Conservation (phyloP, 306 rosid species). For the Pyrus pyrifolia region DNA sequence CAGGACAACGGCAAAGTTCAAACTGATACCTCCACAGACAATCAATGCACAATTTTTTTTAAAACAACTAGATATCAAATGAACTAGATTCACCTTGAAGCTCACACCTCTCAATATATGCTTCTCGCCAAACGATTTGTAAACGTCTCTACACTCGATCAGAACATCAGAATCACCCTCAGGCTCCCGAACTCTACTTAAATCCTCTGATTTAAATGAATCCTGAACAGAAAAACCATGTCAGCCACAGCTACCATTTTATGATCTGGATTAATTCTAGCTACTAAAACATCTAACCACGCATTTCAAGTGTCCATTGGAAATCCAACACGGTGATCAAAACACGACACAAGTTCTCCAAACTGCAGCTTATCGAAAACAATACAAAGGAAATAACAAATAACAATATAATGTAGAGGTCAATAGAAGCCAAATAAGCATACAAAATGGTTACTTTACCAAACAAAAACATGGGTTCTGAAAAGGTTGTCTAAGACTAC, state of each 20-base stretch:
- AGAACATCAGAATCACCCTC: constrained; percentile 78
- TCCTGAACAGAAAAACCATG: constrained; percentile 40
- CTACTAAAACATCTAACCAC: not conserved
- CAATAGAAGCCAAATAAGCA: not conserved
- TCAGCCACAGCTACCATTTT: constrained; percentile 13
- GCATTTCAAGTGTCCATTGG: not conserved
- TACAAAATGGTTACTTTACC: not conserved
- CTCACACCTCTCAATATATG: constrained; percentile 87
- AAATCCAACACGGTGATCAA: not conserved
- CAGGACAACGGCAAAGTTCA: not conserved
- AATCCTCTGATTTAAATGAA: constrained; percentile 52
- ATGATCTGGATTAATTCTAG: not conserved
- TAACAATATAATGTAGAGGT: not conserved
- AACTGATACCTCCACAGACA: not conserved
- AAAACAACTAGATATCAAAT: not conserved
- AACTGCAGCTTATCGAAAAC: not conserved
- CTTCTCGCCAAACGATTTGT: constrained; percentile 94
- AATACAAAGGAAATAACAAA: not conserved
- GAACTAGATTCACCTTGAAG: constrained; percentile 74
- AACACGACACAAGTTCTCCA: not conserved
- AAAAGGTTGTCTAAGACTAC: constrained; percentile 22
- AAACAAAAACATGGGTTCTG: not conserved
- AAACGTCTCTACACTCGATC: constrained; percentile 82
- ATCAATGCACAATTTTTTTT: not conserved
- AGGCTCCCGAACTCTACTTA: constrained; percentile 35